Conservation (phyloP, 192 early-diverging fungal species). For the Blastocladiella britannica region DNA sequence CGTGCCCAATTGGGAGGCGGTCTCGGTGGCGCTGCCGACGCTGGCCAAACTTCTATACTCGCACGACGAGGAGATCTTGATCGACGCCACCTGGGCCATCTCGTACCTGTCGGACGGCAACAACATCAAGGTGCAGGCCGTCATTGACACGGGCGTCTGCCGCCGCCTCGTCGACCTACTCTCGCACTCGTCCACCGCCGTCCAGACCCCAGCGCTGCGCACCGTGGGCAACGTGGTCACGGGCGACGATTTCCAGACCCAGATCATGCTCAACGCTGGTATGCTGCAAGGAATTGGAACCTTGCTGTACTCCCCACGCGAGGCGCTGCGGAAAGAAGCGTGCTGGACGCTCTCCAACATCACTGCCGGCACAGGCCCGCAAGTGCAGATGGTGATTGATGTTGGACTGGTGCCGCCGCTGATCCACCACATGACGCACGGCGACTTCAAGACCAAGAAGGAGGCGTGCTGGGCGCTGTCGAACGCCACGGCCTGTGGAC, state of each 20-base stretch:
- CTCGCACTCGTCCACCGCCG: conserved; percentile 61
- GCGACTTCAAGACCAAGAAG: conserved; percentile 96
- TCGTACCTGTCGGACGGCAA: conserved; percentile 95
- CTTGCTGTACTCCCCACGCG: conserved; percentile 71
- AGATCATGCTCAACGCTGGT: conserved; percentile 81
- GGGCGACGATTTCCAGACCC: conserved; percentile 92
- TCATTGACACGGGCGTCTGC: conserved; percentile 87
- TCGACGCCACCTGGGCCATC: conserved; percentile 99
- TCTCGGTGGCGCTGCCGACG: conserved; percentile 64
- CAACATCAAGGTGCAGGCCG: conserved; percentile 96
- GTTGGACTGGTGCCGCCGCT: conserved; percentile 83
- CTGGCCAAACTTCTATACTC: conserved; percentile 80
- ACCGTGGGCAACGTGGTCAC: conserved; percentile 98
- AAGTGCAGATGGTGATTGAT: conserved; percentile 91
- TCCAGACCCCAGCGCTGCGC: conserved; percentile 91
- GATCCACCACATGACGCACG: conserved; percentile 59
- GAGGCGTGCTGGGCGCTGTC: conserved; percentile 99
- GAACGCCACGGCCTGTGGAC: conserved; percentile 86
- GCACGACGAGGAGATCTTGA: conserved; percentile 83
- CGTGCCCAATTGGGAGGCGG: conserved; percentile 66
- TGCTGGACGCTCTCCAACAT: conserved; percentile 99
- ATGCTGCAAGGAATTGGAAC: conserved; percentile 56
- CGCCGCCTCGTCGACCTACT: conserved; percentile 84
- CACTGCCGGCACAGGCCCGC: conserved; percentile 78
- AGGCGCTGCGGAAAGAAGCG: conserved; percentile 93